These are phyloP conservation scores for Lactuca saligna DNA, from an alignment of 129 eudicot species.

Conservation along the genomic window DNA sequence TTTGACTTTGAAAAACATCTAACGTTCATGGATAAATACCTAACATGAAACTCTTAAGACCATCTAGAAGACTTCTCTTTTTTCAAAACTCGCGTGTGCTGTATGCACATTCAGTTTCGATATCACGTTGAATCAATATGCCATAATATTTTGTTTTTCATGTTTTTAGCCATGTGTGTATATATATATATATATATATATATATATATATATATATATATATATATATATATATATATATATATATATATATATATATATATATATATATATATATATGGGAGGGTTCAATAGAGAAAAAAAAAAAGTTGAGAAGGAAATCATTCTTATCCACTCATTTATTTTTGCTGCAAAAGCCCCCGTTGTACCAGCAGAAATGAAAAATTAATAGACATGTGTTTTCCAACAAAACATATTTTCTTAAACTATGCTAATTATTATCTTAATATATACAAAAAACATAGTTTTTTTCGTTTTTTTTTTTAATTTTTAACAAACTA, in stretches of 20 bases:
- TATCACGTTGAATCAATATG: background rate
- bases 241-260: background rate
- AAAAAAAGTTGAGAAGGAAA: no score
- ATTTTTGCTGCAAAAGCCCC: no score
- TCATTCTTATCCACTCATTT: no score
- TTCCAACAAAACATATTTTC: no score
- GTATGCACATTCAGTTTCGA: background rate
- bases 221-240: background rate
- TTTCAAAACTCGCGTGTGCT: background rate
- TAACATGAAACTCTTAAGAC: conserved; percentile 6
- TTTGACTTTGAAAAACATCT: background rate
- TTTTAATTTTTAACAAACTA: no score
- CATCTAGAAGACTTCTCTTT: background rate
- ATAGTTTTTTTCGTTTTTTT: no score
- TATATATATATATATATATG: background rate
- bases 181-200: background rate
- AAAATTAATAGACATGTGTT: no score
- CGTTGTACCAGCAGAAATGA: no score
- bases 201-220: background rate
- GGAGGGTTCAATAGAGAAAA: no score
- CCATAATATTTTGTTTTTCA: background rate
- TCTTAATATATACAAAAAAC: no score
- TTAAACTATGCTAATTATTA: no score
- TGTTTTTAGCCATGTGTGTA: no score
- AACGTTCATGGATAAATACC: background rate